These are phyloP conservation scores for Tetrapisispora nanseiensis DNA, from an alignment of 805 yeast genomes.

Conservation along the genomic window DNA sequence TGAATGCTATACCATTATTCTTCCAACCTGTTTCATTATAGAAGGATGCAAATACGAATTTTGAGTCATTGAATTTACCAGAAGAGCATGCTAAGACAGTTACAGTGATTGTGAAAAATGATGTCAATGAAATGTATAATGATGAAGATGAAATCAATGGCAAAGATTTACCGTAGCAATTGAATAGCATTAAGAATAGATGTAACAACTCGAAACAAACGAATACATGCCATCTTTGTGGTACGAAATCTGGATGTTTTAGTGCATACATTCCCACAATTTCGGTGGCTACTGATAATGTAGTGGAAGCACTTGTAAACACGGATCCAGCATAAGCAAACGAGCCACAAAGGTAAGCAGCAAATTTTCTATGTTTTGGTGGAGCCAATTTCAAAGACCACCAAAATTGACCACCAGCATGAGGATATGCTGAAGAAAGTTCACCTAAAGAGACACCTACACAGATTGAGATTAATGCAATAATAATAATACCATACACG, in stretches of 20 bases:
- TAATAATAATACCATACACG: slow-evolving; percentile 47
- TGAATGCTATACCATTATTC: slow-evolving; percentile 49
- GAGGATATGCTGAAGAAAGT: slow-evolving; percentile 47
- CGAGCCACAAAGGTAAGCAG: slow-evolving; percentile 53
- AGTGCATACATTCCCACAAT: slow-evolving; percentile 43
- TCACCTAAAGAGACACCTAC: slow-evolving; percentile 47
- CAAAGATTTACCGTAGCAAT: slow-evolving; percentile 44
- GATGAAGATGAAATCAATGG: slow-evolving; percentile 44
- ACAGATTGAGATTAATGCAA: slow-evolving; percentile 40
- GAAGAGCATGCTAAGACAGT: slow-evolving; percentile 46
- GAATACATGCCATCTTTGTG: slow-evolving; percentile 49
- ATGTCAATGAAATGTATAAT: slow-evolving; percentile 43
- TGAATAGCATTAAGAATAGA: slow-evolving; percentile 39
- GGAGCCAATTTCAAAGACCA: slow-evolving; percentile 54
- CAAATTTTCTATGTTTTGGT: slow-evolving; percentile 32
- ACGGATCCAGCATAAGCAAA: slow-evolving; percentile 58
- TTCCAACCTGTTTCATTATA: slow-evolving; percentile 56
- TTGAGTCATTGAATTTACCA: slow-evolving; percentile 45
- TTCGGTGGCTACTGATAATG: slow-evolving; percentile 45
- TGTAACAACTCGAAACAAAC: slow-evolving; percentile 43
- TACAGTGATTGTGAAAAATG: slow-evolving; percentile 48
- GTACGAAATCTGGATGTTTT: slow-evolving; percentile 27
- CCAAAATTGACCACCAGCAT: slow-evolving; percentile 57
- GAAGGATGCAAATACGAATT: slow-evolving; percentile 50
- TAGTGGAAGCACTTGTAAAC: slow-evolving; percentile 55